A percentile compares a stretch with the other conserved stretches of the same genome.
Conservation (phyloP, 129 eudicot genomes). For the Dittrichia graveolens region DNA sequence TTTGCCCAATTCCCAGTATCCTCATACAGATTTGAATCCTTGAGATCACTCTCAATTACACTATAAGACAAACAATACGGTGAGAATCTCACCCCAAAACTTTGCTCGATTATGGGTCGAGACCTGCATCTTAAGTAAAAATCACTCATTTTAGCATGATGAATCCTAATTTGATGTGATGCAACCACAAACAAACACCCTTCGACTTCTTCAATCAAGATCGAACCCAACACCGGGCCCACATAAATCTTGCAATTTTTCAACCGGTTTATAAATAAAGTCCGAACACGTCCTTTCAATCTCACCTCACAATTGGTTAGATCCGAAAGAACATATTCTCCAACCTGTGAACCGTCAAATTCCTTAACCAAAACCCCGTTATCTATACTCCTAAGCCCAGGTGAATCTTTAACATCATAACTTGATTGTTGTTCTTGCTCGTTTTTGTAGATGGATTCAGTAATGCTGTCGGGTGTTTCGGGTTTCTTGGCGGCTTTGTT, state of each 20-base stretch:
- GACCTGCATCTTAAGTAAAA: constrained; percentile 75
- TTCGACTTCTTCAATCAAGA: constrained; percentile 77
- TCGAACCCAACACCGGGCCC: constrained; percentile 74
- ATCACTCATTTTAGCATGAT: constrained; percentile 64
- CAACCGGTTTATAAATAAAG: constrained; percentile 66
- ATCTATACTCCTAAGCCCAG: constrained; percentile 60
- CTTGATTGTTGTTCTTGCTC: constrained; percentile 13
- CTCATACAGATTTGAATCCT: constrained; percentile 60
- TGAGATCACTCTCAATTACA: constrained; percentile 9
- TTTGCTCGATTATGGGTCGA: constrained; percentile 77
- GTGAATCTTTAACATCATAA: constrained; percentile 43
- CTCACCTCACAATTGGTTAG: constrained; percentile 70
- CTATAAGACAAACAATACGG: constrained; percentile 44
- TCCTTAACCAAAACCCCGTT: constrained; percentile 62
- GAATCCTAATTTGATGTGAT: constrained; percentile 84
- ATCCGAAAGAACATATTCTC: constrained; percentile 62
- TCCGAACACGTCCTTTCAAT: constrained; percentile 66
- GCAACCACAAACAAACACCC: constrained; percentile 72
- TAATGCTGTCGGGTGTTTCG: neutral
- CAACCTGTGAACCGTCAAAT: constrained; percentile 46
- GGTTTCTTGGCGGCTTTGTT: constrained; percentile 44
- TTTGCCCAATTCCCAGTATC: constrained; percentile 88
- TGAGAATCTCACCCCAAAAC: constrained; percentile 75
- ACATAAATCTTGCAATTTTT: constrained; percentile 59
- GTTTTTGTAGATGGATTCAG: neutral